Evolutionary conservation across 208 protist genomes (phyloP), one percentile per base, ranked within the genome.

Genomic region (Leishmania aethiopica): DNA sequence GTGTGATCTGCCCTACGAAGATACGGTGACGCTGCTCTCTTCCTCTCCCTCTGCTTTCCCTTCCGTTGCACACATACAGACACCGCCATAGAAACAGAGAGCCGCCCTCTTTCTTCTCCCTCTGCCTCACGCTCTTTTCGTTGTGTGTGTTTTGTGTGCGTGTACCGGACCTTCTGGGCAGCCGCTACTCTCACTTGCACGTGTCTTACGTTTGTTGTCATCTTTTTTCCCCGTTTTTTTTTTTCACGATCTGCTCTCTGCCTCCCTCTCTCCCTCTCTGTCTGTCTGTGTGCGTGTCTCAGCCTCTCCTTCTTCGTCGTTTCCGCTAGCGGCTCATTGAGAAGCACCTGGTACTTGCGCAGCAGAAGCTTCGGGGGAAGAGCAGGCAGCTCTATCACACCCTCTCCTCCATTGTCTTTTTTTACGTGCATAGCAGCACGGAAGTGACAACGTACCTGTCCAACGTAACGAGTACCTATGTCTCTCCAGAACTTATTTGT

Each of bases 401-500:
- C 32, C 35, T 62, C 7, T 32, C 57, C 28, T 32, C 28, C 53
- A 28, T 6, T 59, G 53, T 62, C 7, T 32, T 11, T 62, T 32
- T 62, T 3, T 62, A 32, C 0, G 8, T 10, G 57, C 57, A 62
- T 13, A 13, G 57, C 8, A 62, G 25, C 25, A 22, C 15, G 15
- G 10, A 25, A 11, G 3, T 22, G 4, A 32, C 57, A 4, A 15
- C 57, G 28, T 6, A 7, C 17, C 57, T 6, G 7, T 11, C 25
- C 57, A 0, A 32, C 25, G 0, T 6, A 32, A 32, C 0, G 15
- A 11, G 15, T 42, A 40, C 3, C n/a, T 1, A 87, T 91, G 84
- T 89, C 89, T 55, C 80, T 92, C 1, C 86, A 89, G 40, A 90
- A 90, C 71, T 57, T 93, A 19, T 93, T 91, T 82, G 84, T 89